Conservation (phyloP, 2,329 filamentous ascomycete species). For the Setomelanomma holmii region DNA sequence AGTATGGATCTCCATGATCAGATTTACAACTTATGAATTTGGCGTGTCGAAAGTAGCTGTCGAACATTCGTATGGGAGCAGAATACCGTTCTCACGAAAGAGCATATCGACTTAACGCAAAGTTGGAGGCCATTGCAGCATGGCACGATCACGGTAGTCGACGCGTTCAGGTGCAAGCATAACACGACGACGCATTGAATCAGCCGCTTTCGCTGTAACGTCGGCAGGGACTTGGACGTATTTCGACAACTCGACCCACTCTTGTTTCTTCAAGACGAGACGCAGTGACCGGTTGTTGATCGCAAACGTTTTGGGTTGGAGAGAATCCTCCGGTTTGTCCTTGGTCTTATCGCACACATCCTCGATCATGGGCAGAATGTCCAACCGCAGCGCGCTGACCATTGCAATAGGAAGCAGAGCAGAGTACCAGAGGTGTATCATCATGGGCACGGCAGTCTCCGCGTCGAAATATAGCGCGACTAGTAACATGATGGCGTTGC, state of each 20-base stretch:
- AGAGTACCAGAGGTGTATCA: conserved; percentile 59
- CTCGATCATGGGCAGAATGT: conserved; percentile 43
- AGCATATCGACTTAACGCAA: conserved; percentile 34
- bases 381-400: conserved; percentile 24
- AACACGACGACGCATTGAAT: neutral
- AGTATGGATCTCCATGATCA: conserved; percentile 6
- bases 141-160: conserved; percentile 44
- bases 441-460: conserved; percentile 35
- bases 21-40: conserved; percentile 55
- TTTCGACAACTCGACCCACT: conserved; percentile 40
- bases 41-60: conserved; percentile 42
- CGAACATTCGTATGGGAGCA: conserved; percentile 51
- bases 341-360: conserved; percentile 44
- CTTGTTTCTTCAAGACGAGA: conserved; percentile 36
- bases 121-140: conserved; percentile 23
- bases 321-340: conserved; percentile 22
- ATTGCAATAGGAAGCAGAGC: conserved; percentile 38
- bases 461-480: conserved; percentile 30
- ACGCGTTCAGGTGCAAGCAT: conserved; percentile 26
- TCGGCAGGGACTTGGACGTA: conserved; percentile 35
- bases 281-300: conserved; percentile 30
- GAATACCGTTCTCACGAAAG: conserved; percentile 49
- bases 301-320: conserved; percentile 45
- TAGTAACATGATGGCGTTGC: conserved; percentile 52
- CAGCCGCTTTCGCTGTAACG: conserved; percentile 15